Evolutionary conservation across 768 basidiomycete genomes (phyloP), one percentile per base, ranked within the genome.

Genomic region (Russula olivacea): DNA sequence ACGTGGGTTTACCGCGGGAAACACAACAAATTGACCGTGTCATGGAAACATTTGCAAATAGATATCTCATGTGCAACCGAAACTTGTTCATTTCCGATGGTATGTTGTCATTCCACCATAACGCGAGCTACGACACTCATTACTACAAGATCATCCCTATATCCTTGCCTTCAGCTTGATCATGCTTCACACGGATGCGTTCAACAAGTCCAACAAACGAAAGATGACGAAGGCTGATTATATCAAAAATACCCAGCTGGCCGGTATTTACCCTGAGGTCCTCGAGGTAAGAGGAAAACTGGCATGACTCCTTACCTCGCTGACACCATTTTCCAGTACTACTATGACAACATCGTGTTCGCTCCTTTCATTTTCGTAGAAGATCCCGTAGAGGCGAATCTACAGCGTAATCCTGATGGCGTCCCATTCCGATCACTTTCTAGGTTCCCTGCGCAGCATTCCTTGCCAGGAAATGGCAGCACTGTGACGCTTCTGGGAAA

Each of bases 1-100:
- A 94, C 68, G 84, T 97, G 25, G 85, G 90, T 43, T 81, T 99
- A 30, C 97, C 97, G 3, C 81, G 87, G 59, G 97, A 99, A 78
- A 98, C 97, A 2, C 97, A 99, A 72, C 96, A 98, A 74, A 99
- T 99, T 63, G 97, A 99, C 74, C 82, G 97, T 61, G 92, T 98
- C 53, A 92, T 99, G 70, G 94, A 98, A 75, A 91, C 92, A 0
- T 99, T 99, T 74, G 91, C 96, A 6, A 80, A 78, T 49, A 83
- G 89, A 63, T 99, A 97, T 74, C 75, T 85, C 62, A 77, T 81
- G 52, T 93, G 93, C 72, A 96, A 98, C 71, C 87, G 88, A 54
- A 81, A 78, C 45, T 72, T 98, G 47, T 98, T 95, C 70, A 76
- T 77, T 14, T 85, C 87, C 19, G 81, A 89, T 70, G 94, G 93